A percentile compares a stretch with the other conserved stretches of the same genome.
Evolutionary conservation across 2,329 filamentous ascomycete genomes (phyloP).

Genomic region (Cercospora sp.): DNA sequence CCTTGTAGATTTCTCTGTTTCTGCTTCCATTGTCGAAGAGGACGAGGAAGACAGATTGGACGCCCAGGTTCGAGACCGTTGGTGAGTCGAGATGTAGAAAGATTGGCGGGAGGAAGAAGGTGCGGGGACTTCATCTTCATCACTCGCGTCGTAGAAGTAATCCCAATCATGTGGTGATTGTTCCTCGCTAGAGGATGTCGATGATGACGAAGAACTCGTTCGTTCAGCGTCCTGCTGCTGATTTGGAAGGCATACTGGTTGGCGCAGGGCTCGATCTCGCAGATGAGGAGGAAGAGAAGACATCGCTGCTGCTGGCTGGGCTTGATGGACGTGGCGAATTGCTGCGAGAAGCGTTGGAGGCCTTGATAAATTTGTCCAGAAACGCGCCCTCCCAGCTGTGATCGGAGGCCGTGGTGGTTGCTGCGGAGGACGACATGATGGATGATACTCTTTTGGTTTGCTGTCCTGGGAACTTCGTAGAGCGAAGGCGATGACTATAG

Average conservation of each 20-base stretch:
- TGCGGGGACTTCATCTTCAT: neutral
- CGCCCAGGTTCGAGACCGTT: constrained; percentile 2
- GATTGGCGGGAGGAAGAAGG: constrained; percentile 1
- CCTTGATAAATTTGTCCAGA: constrained; percentile 24
- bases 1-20: neutral
- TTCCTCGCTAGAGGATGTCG: neutral
- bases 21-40: neutral
- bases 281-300: constrained; percentile 5
- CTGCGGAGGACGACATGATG: constrained; percentile 14
- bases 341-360: constrained; percentile 15
- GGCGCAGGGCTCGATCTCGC: constrained; percentile 12
- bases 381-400: constrained; percentile 21
- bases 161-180: neutral
- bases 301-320: constrained; percentile 11
- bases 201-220: neutral
- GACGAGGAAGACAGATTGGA: neutral
- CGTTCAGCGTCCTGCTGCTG: constrained; percentile 13
- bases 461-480: neutral
- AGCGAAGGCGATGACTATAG: constrained; percentile 1
- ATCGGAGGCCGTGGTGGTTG: neutral
- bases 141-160: constrained; percentile 4
- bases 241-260: constrained; percentile 11
- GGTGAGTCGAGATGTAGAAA: constrained; percentile 11
- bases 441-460: neutral
- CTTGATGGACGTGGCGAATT: constrained; percentile 9